Evolutionary conservation across 192 early-diverging fungal genomes (phyloP), one percentile per base, ranked within the genome.

Genomic region (Coemansia erecta): DNA sequence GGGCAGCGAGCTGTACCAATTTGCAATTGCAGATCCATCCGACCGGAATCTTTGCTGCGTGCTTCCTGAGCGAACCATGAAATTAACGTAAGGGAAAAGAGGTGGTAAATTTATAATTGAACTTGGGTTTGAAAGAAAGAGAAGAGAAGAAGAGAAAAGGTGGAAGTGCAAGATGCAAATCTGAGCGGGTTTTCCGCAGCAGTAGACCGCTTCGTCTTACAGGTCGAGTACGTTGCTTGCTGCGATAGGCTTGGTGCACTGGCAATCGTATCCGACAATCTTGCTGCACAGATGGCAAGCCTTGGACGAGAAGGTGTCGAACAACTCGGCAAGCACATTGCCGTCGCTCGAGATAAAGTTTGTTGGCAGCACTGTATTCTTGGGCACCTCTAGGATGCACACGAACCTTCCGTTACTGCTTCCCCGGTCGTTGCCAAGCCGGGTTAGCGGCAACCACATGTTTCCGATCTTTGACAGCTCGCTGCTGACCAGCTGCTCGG

Each of bases 51-150:
- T 55, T 6, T 18, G 33, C 39, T 39, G 53, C 37, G 53, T 41
- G 19, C 31, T 22, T 19, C 37, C 33, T 13, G 53, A 15, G 8
- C 53, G 53, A 41, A 55, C 53, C 53, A 55, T 55, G 23, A 49
- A 49, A 24, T 49, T 19, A 23, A 11, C 3, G 22, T 23, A 49
- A 9, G 7, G 23, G 7, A 24, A 49, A 49, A 37, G 10, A 47
- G 4, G 18, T 19, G 21, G 21, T 19, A 19, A 18, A 18, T 47
- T 47, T n/a, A 47, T n/a, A 18, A 47, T 19, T 11, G 42, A 42
- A 42, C n/a, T 42, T 12, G n/a, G n/a, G n/a, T n/a, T n/a, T n/a
- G 3, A 13, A 18, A 23, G 22, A 24, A 19, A 23, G 23, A 13
- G 21, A 19, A 49, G 23, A 13, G 23, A 23, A 0, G 21, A 49